A percentile compares a stretch with the other conserved stretches of the same genome.
phyloP scores from a whole-genome alignment of 768 basidiomycete species.

The Leccinum incarnatum region DNA sequence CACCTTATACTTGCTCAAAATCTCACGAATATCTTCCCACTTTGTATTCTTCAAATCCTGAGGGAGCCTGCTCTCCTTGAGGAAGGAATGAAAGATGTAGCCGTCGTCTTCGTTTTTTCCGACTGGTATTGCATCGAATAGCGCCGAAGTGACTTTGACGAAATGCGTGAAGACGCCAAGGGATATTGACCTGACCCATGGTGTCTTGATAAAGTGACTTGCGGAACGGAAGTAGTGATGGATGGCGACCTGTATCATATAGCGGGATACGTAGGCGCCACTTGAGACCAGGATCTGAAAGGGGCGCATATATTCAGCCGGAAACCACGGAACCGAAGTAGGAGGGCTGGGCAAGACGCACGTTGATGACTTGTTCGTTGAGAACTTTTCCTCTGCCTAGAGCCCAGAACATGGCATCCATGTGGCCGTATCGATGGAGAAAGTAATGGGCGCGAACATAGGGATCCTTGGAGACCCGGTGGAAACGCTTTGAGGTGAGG shows the following conservation, averaged over 20 bases:
- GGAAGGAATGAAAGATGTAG: conserved; percentile 56
- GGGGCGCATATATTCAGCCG: conserved; percentile 28
- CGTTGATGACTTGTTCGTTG: conserved; percentile 65
- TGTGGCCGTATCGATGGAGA: conserved; percentile 65
- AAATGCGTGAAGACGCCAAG: conserved; percentile 63
- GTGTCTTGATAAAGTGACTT: conserved; percentile 70
- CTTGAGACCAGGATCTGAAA: conserved; percentile 67
- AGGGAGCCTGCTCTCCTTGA: conserved; percentile 70
- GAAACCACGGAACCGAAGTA: conserved; percentile 17
- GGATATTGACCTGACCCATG: conserved; percentile 67
- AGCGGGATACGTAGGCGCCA: conserved; percentile 76
- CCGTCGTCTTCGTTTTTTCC: conserved; percentile 79
- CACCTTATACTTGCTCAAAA: conserved; percentile 71
- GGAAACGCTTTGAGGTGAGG: conserved; percentile 54
- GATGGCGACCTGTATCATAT: conserved; percentile 72
- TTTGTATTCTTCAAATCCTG: conserved; percentile 53
- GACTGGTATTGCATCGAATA: conserved; percentile 64
- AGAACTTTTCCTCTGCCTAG: conserved; percentile 67
- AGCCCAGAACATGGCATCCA: conserved; percentile 74
- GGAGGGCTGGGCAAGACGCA: conserved; percentile 35
- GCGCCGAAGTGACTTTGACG: conserved; percentile 52
- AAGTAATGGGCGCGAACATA: conserved; percentile 80
- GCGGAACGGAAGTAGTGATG: conserved; percentile 77
- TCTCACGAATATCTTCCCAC: conserved; percentile 63
- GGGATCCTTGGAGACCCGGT: conserved; percentile 64